Evolutionary conservation across 163 green algal genomes (phyloP).

Genomic region (Chlamydomonas reinhardtii): DNA sequence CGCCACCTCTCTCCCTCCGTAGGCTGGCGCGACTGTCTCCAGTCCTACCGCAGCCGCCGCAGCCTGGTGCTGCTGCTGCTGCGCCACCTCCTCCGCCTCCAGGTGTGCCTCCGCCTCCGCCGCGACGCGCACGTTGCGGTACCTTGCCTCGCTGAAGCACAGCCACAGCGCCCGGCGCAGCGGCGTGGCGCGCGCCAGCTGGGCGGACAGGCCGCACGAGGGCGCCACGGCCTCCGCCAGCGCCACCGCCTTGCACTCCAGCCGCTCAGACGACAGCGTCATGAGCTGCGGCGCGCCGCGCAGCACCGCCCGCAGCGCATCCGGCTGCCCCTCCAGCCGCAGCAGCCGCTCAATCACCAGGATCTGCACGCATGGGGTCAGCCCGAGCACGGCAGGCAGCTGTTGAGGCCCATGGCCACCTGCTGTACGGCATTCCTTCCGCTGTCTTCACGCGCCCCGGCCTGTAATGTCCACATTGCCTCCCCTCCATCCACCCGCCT

Average conservation of each 20-base stretch:
- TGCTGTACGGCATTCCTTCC: too few species aligned
- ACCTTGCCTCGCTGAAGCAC: conserved; percentile 12
- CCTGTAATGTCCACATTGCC: too few species aligned
- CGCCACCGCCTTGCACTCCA: conserved; percentile 7
- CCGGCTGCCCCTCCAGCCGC: conserved; percentile 10
- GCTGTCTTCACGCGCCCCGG: too few species aligned
- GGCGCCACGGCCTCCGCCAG: conserved; percentile 19
- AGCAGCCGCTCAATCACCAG: conserved; percentile 7
- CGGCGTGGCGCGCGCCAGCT: conserved; percentile 35
- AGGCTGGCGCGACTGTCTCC: too few species aligned
- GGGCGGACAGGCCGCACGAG: neutral
- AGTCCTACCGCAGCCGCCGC: too few species aligned
- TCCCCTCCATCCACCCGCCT: too few species aligned
- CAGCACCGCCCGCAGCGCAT: conserved; percentile 7
- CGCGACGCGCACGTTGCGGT: conserved; percentile 24
- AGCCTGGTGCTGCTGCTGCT: too few species aligned
- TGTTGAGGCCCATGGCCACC: too few species aligned
- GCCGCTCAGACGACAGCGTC: conserved; percentile 8
- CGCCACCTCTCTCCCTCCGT: too few species aligned
- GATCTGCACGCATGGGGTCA: neutral
- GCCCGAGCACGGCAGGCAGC: too few species aligned
- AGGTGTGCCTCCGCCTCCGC: conserved; percentile 7
- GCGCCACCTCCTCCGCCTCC: neutral
- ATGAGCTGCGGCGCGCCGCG: conserved; percentile 41
- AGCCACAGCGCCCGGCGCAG: conserved; percentile 34